Base-by-base conservation (phyloP, 2,329 filamentous ascomycete genomes). In the Epicoccum nigrum region DNA sequence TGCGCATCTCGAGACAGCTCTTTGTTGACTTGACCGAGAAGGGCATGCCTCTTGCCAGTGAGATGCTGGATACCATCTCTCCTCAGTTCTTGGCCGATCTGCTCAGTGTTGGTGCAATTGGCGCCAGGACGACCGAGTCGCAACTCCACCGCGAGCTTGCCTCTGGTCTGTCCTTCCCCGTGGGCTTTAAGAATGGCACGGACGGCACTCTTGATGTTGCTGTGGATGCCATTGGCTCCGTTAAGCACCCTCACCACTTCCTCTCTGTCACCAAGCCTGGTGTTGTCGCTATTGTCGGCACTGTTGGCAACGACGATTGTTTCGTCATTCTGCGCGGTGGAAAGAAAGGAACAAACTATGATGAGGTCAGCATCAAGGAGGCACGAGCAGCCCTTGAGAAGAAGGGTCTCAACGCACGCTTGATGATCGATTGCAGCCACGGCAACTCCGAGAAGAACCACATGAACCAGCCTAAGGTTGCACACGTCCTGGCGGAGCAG, bases 111-210 rank as follows among this genome's bases (percentile, higher is more conserved):
- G 94, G 94, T 49, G 94, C 94, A 21, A 87, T 99, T 62, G 94
- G 94, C 49, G 94, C 94, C n/a, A 85, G 94, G 56, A 99, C 94
- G 16, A 97, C 94, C 2, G 94, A 99, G 79, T 92, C 88, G 43
- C 94, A 99, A 79, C 82, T 97, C 56, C 94, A 99, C 76, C 87
- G 94, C 49, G 94, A 99, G 77, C 80, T 99, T 58, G 93, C 94
- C 17, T 94, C 89, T 45, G 94, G 94, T 69, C 81, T 97, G 28
- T 95, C 89, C 63, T 97, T 97, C 88, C 94, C 94, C 2, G 92
- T 99, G 9, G 94, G 94, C 43, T 99, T 99, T 88, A 99, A 99
- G 84, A 99, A 99, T 76, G 94, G 94, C 59, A 99, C 94, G 25
- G 94, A 99, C 72, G 94, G 94, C 43, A 88, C 87, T 7, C 79